Evolutionary conservation across 495 filamentous ascomycete species (phyloP), one percentile per base, ranked within the genome.

Genomic region (Penicillium cosmopolitanum): DNA sequence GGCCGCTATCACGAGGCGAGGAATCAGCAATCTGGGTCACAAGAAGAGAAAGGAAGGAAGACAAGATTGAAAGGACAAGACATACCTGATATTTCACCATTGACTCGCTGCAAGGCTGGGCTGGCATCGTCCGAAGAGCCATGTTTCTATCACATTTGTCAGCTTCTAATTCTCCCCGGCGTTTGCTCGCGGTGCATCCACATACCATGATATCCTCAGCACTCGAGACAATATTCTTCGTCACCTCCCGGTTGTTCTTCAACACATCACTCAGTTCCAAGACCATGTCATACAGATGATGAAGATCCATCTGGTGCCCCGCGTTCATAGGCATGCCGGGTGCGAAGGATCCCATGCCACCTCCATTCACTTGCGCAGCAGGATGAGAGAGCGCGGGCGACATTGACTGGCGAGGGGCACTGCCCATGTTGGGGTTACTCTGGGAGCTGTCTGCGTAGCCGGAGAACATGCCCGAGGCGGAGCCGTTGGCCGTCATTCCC

Each of bases 241-340:
- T 88, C 51, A 89, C 84, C 55, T 89, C 87, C 54, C 90, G 85
- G 70, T 95, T 96, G 43, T 89, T 84, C 65, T 87, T 86, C 18
- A 93, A 80, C 57, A 91, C 83, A 23, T 87, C 84, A 58, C 87
- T 90, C 62, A 96, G 77, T 69, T 94, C 89, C 56, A 93, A 81
- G 16, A 96, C 88, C 84, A 93, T 89, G 48, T 86, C 82, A 69
- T 92, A 93, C 44, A 96, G 84, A 70, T 91, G 88, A 67, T 92
- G 91, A 59, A 95, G 84, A 70, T 96, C 92, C 77, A 90, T 89
- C 76, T 94, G 89, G 66, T 94, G 90, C 18, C 91, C 91, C 21
- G 90, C 90, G 55, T 87, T 89, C 67, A 88, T 87, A 18, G 89
- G 87, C 51, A 85, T 69, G 19, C 69, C 73, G 16, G 78, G 62